These are phyloP conservation scores for Sindora glabra DNA, from an alignment of 306 rosid species.

Conservation along the genomic window DNA sequence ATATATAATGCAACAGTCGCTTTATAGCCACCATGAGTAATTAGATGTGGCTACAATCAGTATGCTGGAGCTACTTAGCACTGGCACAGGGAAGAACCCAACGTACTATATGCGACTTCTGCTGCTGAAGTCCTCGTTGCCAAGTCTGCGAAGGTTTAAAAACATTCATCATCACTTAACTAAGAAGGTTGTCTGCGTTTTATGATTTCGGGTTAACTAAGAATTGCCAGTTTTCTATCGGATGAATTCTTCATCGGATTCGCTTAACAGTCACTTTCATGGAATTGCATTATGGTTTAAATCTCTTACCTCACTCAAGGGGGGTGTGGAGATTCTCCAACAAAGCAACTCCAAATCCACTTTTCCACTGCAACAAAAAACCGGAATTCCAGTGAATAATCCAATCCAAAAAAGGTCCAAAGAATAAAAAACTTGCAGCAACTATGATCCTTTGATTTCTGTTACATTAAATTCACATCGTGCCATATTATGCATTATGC, in stretches of 20 bases:
- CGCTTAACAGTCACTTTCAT: background rate
- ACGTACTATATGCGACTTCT: slow-evolving; percentile 10
- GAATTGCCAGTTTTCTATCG: background rate
- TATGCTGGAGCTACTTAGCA: slow-evolving; percentile 2
- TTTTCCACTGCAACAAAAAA: slow-evolving; percentile 21
- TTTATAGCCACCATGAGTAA: background rate
- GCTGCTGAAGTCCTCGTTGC: slow-evolving; percentile 20
- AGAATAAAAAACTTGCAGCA: background rate
- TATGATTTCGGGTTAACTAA: background rate
- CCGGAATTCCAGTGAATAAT: background rate
- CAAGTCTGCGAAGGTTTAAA: slow-evolving; percentile 28
- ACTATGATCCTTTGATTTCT: background rate
- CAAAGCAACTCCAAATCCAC: slow-evolving; percentile 25
- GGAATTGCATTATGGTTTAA: background rate
- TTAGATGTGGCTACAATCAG: background rate
- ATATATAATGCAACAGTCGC: background rate
- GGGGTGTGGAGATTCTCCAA: slow-evolving; percentile 26
- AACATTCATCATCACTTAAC: background rate
- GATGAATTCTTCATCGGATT: background rate
- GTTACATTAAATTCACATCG: too few species aligned
- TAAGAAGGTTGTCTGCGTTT: background rate
- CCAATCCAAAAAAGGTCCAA: background rate
- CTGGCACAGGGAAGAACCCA: slow-evolving; percentile 35
- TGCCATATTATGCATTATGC: too few species aligned
- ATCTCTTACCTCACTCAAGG: slow-evolving; percentile 26